These are phyloP conservation scores for Ampelocalamus luodianensis DNA, from an alignment of 176 grass and related monocot species.

Conservation along the genomic window DNA sequence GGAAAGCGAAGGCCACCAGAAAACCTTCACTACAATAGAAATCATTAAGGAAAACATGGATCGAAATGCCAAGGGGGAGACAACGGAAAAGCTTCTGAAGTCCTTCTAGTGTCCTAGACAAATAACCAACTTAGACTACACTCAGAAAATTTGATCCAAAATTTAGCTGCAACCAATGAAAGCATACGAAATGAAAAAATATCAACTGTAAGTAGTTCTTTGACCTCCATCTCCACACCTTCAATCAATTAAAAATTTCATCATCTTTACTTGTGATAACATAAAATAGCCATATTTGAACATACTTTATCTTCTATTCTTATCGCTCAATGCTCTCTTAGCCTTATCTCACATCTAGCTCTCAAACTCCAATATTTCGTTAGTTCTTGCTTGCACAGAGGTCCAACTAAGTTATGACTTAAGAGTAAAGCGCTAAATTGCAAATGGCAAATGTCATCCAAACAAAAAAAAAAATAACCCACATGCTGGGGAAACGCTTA, in stretches of 20 bases:
- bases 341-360: not conserved
- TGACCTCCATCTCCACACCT: not conserved
- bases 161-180: not conserved
- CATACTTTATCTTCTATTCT: not conserved
- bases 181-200: not conserved
- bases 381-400: not conserved
- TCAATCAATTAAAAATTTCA: not conserved
- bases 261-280: not conserved
- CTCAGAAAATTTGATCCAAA: not conserved
- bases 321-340: not conserved
- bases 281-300: not conserved
- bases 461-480: not conserved
- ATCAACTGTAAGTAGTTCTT: not conserved
- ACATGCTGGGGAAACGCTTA: not conserved
- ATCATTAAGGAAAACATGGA: not conserved
- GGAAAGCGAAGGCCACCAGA: not conserved
- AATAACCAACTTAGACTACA: not conserved
- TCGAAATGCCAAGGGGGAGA: not conserved
- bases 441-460: not conserved
- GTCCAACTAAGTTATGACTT: not conserved
- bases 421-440: not conserved
- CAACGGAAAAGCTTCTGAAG: not conserved
- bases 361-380: not conserved
- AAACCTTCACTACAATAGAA: not conserved
- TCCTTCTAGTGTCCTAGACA: not conserved